Conservation (phyloP, 2,329 filamentous ascomycete genomes). For the Scorias spongiosa region DNA sequence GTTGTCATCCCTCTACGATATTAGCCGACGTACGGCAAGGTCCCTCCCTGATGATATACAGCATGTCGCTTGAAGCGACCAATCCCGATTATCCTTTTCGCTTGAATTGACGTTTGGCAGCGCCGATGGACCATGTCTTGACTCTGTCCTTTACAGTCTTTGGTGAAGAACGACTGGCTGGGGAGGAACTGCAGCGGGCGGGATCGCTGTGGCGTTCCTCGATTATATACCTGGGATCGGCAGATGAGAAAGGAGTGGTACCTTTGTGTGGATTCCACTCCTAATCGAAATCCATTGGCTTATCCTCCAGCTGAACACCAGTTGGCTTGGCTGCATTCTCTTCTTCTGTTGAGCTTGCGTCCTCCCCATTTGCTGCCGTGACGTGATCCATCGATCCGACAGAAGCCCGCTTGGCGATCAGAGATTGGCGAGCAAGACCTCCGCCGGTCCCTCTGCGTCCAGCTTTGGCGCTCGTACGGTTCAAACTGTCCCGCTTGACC, state of each 20-base stretch:
- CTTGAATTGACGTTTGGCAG: not conserved
- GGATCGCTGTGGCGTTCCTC: not conserved
- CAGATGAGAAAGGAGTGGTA: not conserved
- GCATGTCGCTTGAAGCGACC: too few species aligned
- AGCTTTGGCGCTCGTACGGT: slow-evolving; percentile 35
- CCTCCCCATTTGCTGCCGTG: slow-evolving; percentile 19
- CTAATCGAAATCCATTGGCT: slow-evolving; percentile 59
- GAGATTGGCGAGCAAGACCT: slow-evolving; percentile 20
- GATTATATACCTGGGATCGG: not conserved
- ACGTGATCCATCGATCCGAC: slow-evolving; percentile 1
- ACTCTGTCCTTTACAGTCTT: not conserved
- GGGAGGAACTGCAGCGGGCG: not conserved
- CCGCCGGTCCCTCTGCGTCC: slow-evolving; percentile 32
- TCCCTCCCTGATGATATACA: too few species aligned
- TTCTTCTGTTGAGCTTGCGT: slow-evolving; percentile 10
- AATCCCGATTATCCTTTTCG: not conserved
- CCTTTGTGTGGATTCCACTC: slow-evolving; percentile 1
- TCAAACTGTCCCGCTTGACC: slow-evolving; percentile 52
- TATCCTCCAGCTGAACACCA: slow-evolving; percentile 56
- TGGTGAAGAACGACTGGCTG: not conserved
- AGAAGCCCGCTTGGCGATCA: slow-evolving; percentile 15
- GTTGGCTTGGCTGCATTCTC: slow-evolving; percentile 25
- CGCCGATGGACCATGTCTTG: not conserved
- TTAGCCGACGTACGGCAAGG: too few species aligned
- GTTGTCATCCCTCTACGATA: too few species aligned